A percentile compares a stretch with the other conserved stretches of the same genome.
These are phyloP conservation scores for Cairneyella variabilis DNA, from an alignment of 495 filamentous ascomycete species.

Conservation along the genomic window DNA sequence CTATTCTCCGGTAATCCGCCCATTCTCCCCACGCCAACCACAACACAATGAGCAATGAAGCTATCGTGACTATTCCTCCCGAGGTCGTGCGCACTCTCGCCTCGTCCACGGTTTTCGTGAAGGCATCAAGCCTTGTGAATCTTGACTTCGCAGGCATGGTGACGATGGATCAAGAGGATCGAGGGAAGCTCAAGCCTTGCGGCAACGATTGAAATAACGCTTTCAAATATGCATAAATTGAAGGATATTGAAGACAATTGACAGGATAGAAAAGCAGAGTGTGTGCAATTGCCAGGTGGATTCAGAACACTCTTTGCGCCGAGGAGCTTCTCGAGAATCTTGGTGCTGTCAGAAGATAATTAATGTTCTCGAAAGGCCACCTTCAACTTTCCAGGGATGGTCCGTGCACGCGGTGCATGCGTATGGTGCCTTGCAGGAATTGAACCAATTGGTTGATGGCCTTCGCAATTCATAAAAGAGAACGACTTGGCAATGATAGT, in stretches of 20 bases:
- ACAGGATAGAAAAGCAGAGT: conserved; percentile 4
- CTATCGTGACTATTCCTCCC: conserved; percentile 90
- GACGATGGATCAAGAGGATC: neutral
- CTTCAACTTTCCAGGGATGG: neutral
- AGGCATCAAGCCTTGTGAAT: conserved; percentile 95
- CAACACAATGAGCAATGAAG: conserved; percentile 79
- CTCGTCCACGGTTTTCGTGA: conserved; percentile 98
- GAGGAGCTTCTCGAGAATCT: neutral
- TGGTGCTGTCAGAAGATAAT: neutral
- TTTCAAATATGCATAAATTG: conserved; percentile 23
- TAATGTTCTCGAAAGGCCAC: neutral
- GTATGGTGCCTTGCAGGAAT: too few relatives aligned
- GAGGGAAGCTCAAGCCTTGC: conserved; percentile 12
- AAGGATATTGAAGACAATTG: conserved; percentile 6
- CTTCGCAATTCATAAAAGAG: too few relatives aligned
- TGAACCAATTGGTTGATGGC: too few relatives aligned
- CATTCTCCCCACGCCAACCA: conserved; percentile 94
- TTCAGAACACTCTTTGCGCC: neutral
- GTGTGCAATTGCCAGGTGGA: neutral
- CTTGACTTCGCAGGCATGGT: conserved; percentile 68
- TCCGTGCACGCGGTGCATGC: neutral
- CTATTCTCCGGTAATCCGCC: conserved; percentile 82
- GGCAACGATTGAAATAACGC: conserved; percentile 7
- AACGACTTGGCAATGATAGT: too few relatives aligned
- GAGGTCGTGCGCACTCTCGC: conserved; percentile 95